Evolutionary conservation across 805 yeast genomes (phyloP).

Genomic region (Yarrowia phangngaensis): DNA sequence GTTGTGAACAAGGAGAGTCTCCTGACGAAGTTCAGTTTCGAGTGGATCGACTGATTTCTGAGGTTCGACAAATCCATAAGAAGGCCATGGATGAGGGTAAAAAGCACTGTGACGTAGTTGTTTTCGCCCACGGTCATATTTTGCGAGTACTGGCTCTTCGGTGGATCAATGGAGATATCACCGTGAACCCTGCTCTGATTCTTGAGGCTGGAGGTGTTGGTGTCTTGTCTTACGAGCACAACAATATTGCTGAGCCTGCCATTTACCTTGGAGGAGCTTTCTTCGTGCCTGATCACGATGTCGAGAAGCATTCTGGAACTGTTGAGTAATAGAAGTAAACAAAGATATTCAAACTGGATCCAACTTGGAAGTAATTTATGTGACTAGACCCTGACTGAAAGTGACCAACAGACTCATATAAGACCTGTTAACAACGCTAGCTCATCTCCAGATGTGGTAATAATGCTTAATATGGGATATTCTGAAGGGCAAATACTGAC

Average conservation of each 20-base stretch:
- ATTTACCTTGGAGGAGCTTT: conserved; percentile 80
- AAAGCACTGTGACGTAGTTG: conserved; percentile 65
- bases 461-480: no score
- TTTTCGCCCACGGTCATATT: conserved; percentile 92
- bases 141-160: conserved; percentile 83
- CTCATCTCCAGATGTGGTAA: no score
- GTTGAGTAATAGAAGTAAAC: neutral
- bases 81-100: conserved; percentile 39
- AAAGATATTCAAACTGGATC: no score
- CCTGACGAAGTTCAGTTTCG: conserved; percentile 63
- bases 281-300: conserved; percentile 46
- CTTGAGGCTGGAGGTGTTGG: conserved; percentile 96
- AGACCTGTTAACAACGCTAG: no score
- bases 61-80: conserved; percentile 51
- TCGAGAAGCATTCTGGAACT: conserved; percentile 14
- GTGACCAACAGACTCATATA: no score
- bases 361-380: no score
- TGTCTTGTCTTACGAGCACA: conserved; percentile 84
- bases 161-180: conserved; percentile 66
- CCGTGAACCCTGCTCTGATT: conserved; percentile 70
- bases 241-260: conserved; percentile 81
- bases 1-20: conserved; percentile 87
- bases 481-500: no score
- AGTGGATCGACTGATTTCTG: conserved; percentile 63
- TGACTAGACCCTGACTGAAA: no score